Evolutionary conservation across 805 yeast species (phyloP).

Genomic region (Metschnikowia matae): DNA sequence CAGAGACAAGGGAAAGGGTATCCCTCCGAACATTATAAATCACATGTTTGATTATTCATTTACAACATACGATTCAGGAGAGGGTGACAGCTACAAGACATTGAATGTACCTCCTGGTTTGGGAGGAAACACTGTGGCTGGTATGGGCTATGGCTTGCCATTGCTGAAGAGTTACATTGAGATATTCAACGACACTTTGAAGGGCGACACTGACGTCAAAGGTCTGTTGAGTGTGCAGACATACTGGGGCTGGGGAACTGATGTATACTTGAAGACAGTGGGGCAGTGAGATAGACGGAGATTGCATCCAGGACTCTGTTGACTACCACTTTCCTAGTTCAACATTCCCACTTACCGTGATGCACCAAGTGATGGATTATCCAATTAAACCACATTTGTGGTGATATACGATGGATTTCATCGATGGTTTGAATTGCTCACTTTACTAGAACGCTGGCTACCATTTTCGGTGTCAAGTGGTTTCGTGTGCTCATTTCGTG

Average conservation of each 20-base stretch:
- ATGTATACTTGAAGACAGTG: conserved; percentile 55
- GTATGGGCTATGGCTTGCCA: conserved; percentile 96
- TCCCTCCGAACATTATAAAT: conserved; percentile 57
- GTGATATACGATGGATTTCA: too few species aligned
- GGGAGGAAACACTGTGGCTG: conserved; percentile 73
- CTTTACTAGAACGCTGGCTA: too few species aligned
- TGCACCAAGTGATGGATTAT: too few species aligned
- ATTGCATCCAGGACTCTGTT: too few species aligned
- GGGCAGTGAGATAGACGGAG: conserved; percentile 17
- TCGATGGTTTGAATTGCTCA: too few species aligned
- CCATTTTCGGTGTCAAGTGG: background rate
- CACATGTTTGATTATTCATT: conserved; percentile 84
- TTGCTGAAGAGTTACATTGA: conserved; percentile 52
- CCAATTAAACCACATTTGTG: too few species aligned
- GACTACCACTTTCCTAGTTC: too few species aligned
- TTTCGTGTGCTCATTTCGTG: too few species aligned
- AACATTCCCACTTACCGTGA: background rate
- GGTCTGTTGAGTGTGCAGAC: conserved; percentile 62
- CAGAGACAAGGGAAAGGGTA: conserved; percentile 88
- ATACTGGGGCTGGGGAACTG: conserved; percentile 75
- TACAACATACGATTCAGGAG: conserved; percentile 64
- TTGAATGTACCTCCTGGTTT: conserved; percentile 68
- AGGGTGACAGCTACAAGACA: conserved; percentile 57
- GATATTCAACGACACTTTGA: conserved; percentile 34
- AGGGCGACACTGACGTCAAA: conserved; percentile 18